Evolutionary conservation across 345 rosid species (phyloP).

Genomic region (Fremontodendron californicum): DNA sequence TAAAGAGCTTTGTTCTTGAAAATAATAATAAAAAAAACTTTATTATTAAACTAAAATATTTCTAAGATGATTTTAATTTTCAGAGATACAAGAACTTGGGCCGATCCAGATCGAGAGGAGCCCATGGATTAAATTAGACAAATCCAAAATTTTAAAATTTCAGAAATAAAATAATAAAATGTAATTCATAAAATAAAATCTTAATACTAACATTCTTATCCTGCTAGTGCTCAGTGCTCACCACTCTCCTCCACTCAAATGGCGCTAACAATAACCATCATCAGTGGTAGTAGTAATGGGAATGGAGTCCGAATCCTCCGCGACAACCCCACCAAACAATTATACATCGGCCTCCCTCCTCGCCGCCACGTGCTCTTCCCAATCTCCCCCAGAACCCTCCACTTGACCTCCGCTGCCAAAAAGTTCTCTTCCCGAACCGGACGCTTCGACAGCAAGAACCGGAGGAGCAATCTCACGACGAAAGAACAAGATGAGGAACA

Average conservation of each 20-base stretch:
- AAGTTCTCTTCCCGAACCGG: constrained; percentile 62
- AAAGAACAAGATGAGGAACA: constrained; percentile 33
- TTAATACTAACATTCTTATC: constrained; percentile 3
- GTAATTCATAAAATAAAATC: background rate
- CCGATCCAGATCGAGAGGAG: constrained; percentile 4
- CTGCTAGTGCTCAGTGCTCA: no score
- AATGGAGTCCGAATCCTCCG: constrained; percentile 35
- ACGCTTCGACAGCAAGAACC: constrained; percentile 29
- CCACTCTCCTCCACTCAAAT: constrained; percentile 36
- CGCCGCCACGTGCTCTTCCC: constrained; percentile 28
- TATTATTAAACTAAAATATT: no score
- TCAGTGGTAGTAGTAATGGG: constrained; percentile 20
- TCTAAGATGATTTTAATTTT: no score
- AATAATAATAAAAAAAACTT: no score
- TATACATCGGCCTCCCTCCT: constrained; percentile 12
- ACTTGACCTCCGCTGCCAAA: constrained; percentile 54
- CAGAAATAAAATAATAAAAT: background rate
- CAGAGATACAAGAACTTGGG: background rate
- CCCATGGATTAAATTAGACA: background rate
- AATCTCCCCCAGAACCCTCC: constrained; percentile 25
- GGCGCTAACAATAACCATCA: constrained; percentile 47
- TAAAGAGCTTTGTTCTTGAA: no score
- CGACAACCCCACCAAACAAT: constrained; percentile 23
- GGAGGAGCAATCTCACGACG: constrained; percentile 28
- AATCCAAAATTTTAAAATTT: background rate